These are phyloP conservation scores for Cyclotella sp. DNA, from an alignment of 108 stramenopile genomes.

Conservation along the genomic window DNA sequence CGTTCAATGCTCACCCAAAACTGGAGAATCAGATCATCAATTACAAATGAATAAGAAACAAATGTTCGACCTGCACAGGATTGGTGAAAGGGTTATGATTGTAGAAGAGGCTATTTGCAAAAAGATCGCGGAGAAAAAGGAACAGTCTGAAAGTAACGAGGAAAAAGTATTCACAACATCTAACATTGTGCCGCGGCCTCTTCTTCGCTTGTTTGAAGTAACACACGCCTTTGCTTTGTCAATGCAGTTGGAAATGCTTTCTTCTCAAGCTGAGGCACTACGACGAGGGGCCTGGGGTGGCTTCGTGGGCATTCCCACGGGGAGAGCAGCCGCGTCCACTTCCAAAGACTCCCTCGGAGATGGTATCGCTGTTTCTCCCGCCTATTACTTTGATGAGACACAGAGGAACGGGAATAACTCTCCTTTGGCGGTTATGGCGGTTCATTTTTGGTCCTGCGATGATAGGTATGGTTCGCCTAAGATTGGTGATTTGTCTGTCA, in stretches of 20 bases:
- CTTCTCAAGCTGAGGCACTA: constrained; percentile 83
- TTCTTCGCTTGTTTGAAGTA: constrained; percentile 79
- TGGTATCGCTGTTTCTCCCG: constrained; percentile 77
- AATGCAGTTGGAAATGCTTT: constrained; percentile 85
- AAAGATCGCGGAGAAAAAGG: constrained; percentile 26
- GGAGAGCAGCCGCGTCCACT: background rate
- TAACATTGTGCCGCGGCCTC: constrained; percentile 61
- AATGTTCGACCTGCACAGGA: constrained; percentile 85
- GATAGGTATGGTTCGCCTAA: constrained; percentile 83
- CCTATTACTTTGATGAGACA: constrained; percentile 68
- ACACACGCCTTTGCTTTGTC: constrained; percentile 80
- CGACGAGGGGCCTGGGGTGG: constrained; percentile 82
- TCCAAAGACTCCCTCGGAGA: constrained; percentile 12
- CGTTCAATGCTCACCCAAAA: constrained; percentile 77
- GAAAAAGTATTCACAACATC: background rate
- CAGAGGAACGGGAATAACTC: background rate
- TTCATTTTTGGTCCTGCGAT: constrained; percentile 89
- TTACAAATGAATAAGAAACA: constrained; percentile 77
- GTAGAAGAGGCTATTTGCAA: constrained; percentile 61
- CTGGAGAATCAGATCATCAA: constrained; percentile 91
- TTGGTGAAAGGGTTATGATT: constrained; percentile 81
- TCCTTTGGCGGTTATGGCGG: constrained; percentile 62
- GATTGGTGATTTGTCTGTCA: constrained; percentile 61
- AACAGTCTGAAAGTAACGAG: background rate
- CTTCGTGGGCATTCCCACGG: constrained; percentile 2